Evolutionary conservation across 1,139 yeast genomes (phyloP).

Genomic region (Zygoascus sp.): DNA sequence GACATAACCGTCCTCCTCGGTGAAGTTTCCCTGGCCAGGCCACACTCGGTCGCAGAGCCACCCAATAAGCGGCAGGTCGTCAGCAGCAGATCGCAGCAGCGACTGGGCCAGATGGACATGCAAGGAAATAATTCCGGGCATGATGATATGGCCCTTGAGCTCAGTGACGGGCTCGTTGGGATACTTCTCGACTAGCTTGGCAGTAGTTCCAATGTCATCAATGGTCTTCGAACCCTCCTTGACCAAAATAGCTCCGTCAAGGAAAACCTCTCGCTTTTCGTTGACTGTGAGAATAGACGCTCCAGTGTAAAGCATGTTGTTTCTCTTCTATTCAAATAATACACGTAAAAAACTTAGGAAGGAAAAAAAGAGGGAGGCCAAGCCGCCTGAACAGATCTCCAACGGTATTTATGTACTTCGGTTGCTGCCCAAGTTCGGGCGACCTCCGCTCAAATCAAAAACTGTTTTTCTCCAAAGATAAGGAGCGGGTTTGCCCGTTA

Average conservation of each 20-base stretch:
- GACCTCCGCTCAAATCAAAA: no score
- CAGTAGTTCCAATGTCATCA: conserved; percentile 11
- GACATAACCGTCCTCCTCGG: conserved; percentile 12
- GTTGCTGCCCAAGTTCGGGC: no score
- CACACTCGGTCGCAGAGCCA: conserved; percentile 15
- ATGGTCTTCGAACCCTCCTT: conserved; percentile 5
- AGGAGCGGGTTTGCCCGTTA: not conserved
- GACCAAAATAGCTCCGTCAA: conserved; percentile 12
- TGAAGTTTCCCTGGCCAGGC: conserved; percentile 12
- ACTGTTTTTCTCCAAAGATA: no score
- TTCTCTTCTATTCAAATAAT: no score
- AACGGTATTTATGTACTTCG: no score
- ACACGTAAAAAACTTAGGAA: no score
- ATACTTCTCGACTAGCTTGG: conserved; percentile 4
- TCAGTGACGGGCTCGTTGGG: conserved; percentile 11
- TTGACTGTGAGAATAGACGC: conserved; percentile 11
- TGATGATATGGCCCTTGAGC: conserved; percentile 11
- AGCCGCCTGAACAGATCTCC: no score
- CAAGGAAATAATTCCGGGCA: conserved; percentile 13
- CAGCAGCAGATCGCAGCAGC: conserved; percentile 13
- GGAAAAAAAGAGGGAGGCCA: no score
- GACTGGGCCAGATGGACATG: conserved; percentile 13
- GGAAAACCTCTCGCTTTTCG: conserved; percentile 7
- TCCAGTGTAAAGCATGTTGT: conserved; percentile 10
- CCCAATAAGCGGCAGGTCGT: conserved; percentile 6